Percentiles rank a stretch among this genome's conserved stretches.
Conservation (phyloP, 768 basidiomycete species). For the Suillus plorans region DNA sequence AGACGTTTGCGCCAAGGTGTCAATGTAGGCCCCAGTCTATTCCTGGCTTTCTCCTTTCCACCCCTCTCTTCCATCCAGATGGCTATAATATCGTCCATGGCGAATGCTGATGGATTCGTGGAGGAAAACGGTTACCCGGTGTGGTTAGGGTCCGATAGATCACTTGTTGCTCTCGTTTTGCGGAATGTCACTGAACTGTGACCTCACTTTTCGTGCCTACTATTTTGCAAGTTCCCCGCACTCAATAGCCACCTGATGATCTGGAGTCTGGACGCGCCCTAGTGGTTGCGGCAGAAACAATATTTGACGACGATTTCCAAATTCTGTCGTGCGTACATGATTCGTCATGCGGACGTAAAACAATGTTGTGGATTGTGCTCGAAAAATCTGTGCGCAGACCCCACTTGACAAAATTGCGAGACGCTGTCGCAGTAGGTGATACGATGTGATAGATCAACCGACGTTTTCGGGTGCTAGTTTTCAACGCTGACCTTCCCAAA, state of each 20-base stretch:
- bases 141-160: not conserved
- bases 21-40: no score
- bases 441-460: not conserved
- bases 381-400: not conserved
- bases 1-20: not conserved
- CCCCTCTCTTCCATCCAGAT: conserved; percentile 56
- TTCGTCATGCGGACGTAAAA: not conserved
- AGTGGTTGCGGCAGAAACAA: not conserved
- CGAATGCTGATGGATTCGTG: conserved; percentile 10
- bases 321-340: not conserved
- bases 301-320: not conserved
- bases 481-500: not conserved
- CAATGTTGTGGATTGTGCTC: not conserved
- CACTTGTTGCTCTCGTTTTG: not conserved
- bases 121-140: not conserved
- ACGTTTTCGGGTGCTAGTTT: not conserved
- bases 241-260: not conserved
- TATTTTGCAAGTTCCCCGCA: not conserved
- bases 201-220: not conserved
- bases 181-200: not conserved
- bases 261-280: not conserved
- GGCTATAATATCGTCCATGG: conserved; percentile 53
- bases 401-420: not conserved
- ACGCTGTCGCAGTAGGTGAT: not conserved
- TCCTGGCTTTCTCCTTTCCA: not conserved